Base-by-base conservation (phyloP, 2,329 filamentous ascomycete genomes). In the Apiospora sp. region DNA sequence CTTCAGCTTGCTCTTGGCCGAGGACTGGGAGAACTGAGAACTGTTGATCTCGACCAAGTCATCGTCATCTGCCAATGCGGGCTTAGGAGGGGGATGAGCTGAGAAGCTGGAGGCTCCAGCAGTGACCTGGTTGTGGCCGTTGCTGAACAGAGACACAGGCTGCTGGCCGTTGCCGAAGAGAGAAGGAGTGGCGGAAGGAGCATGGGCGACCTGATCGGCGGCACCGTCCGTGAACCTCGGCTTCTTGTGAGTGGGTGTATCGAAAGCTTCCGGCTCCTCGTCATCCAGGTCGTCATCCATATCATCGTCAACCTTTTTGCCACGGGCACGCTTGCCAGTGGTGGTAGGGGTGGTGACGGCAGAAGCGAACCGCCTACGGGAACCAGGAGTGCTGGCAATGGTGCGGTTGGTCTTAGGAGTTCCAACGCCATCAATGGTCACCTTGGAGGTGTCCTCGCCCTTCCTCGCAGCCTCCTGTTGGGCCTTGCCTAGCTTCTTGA, bases 401-500 rank as follows among this genome's bases (percentile, higher is more conserved):
- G n/a, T 37, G 19, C 68, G 68, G n/a, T 30, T 41, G 3, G 68
- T 51, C 37, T 51, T 48, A 24, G 68, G 68, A 16, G 68, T 70
- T 6, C 68, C 68, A 34, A 48, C 48, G n/a, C 46, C 68, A 12
- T 51, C 37, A 27, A 51, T 41, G 37, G 48, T 41, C 19, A 70
- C 68, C 37, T 51, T 41, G n/a, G 82, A 83, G 0, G 89, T 86
- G 75, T 88, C 84, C 61, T 84, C 81, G 37, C 86, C 86, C 1
- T 81, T 79, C 30, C 82, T 80, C n/a, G 85, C 83, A 3, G 85
- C 85, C 3, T 82, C 77, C 58, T 84, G 82, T 64, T 91, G 84
- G 2, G 80, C 80, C 51, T 87, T 85, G 43, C 86, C 89, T 43
- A 89, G 84, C 48, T 83, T 83, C 80, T 89, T 90, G 81, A 91